Base-by-base conservation (phyloP, 78 protist species). In the Speleostelium caveatum region DNA sequence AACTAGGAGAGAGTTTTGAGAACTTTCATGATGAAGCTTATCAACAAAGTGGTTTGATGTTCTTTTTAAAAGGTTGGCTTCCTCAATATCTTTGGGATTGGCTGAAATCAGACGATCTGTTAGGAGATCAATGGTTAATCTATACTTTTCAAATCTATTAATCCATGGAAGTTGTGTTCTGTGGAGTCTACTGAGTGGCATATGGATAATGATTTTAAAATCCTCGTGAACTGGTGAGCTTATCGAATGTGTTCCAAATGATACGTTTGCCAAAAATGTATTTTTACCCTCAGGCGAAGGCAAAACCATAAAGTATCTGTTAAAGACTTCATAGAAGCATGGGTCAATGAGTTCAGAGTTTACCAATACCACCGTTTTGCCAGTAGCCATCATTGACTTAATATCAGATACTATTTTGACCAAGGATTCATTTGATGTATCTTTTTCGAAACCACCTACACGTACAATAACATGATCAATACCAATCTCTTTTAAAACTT, bases 301-400 rank as follows among this genome's bases (percentile, higher is more conserved):
- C 6, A 61, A 24, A 1, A 51, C 2, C 12, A 26, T 14, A 22
- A 73, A 86, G 56, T 86, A 86, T 26, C 61, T 26, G 41, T 86
- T 86, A 63, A 86, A 73, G 4, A 86, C 93, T 5, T 86, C 93
- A 49, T 86, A 86, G 77, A 86, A 86, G 67, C 93, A 86, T n/a
- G 93, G 33, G 6, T 73, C 85, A n/a, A 86, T 74, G 45, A 21
- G 24, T 33, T 74, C 68, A 33, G 36, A 56, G 55, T 86, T 86
- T 22, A 86, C 85, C 35, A 86, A 30, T 16, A 86, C 87, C 33
- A 86, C 93, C 0, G 73, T 73, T 14, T 30, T 41, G 17, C 75
- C 75, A 39, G 28, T 41, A 8, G 32, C 60, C 87, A 86, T 86
- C 2, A 28, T 16, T 21, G 41, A 51, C 72, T 86, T 86, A 58